phyloP scores from a whole-genome alignment of 768 basidiomycete species.

The Amanita pseudoporphyria region DNA sequence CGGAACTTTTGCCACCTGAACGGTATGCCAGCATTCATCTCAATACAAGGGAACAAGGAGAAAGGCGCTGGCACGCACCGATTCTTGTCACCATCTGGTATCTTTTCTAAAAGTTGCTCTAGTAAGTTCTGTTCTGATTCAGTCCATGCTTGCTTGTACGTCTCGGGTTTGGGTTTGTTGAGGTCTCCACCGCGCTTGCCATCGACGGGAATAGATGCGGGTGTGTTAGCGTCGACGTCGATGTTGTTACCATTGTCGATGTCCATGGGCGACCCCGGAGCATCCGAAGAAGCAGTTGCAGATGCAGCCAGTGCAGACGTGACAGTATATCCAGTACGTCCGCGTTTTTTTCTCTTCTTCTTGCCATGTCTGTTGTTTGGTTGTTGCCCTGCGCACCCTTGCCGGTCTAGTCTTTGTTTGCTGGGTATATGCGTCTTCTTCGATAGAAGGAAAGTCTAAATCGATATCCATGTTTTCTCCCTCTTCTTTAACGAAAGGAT shows the following conservation, averaged over 20 bases:
- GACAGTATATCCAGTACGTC: not conserved
- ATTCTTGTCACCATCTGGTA: constrained; percentile 70
- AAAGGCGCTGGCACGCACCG: constrained; percentile 31
- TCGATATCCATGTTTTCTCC: not conserved
- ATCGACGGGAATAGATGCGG: not conserved
- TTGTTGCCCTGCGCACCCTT: not conserved
- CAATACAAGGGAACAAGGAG: not conserved
- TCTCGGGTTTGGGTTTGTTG: constrained; percentile 48
- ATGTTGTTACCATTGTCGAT: not conserved
- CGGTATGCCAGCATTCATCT: not conserved
- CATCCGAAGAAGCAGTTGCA: not conserved
- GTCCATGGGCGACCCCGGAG: constrained; percentile 1
- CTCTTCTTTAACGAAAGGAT: not conserved
- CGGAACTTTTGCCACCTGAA: constrained; percentile 70
- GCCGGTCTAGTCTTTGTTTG: not conserved
- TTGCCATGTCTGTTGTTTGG: not conserved
- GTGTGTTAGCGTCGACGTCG: constrained; percentile 2
- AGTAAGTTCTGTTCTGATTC: constrained; percentile 68
- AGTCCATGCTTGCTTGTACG: constrained; percentile 80
- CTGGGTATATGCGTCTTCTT: not conserved
- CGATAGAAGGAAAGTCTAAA: not conserved
- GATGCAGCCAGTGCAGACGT: not conserved
- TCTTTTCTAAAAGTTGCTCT: constrained; percentile 63
- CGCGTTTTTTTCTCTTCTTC: not conserved
- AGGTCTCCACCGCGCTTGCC: constrained; percentile 8